Evolutionary conservation across 805 yeast genomes (phyloP).

Genomic region (Cyberlindnera euphorbiiphila): DNA sequence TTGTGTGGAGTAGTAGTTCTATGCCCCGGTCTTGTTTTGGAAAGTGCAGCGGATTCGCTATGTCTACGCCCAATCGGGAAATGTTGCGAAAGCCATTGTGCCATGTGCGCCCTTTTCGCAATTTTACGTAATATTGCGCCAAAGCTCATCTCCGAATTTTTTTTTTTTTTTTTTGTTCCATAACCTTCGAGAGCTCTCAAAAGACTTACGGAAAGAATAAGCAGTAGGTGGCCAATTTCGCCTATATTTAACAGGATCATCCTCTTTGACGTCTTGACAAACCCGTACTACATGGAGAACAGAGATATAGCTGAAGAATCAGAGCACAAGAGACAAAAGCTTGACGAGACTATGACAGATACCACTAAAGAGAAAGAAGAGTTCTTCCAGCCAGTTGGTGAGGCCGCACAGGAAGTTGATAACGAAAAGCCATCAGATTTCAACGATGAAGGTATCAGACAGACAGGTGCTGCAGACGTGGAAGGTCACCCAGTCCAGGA

Average conservation of each 20-base stretch:
- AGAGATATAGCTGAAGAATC: slow-evolving; percentile 1
- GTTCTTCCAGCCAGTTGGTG: slow-evolving; percentile 58
- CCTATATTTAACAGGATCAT: no score
- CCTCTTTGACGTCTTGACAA: no score
- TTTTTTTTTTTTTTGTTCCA: slow-evolving; percentile 6
- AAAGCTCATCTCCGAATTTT: slow-evolving; percentile 14
- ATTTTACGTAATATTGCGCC: slow-evolving; percentile 7
- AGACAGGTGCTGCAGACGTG: slow-evolving; percentile 77
- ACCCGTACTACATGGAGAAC: neutral
- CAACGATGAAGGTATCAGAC: slow-evolving; percentile 42
- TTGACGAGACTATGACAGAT: slow-evolving; percentile 14
- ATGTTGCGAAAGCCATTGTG: neutral
- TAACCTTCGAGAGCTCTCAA: slow-evolving; percentile 2
- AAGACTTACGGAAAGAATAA: no score
- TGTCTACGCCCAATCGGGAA: slow-evolving; percentile 1
- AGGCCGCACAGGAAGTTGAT: slow-evolving; percentile 47
- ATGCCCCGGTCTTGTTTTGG: no score
- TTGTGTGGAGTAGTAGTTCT: no score
- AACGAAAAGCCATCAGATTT: slow-evolving; percentile 22
- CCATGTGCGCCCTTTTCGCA: no score
- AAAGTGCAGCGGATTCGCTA: no score
- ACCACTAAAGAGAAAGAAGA: slow-evolving; percentile 32
- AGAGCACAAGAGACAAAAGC: slow-evolving; percentile 16
- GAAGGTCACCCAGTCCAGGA: slow-evolving; percentile 95
- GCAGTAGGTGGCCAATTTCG: no score